phyloP scores from a whole-genome alignment of 352 stramenopile genomes.

The Pythium guiyangense region DNA sequence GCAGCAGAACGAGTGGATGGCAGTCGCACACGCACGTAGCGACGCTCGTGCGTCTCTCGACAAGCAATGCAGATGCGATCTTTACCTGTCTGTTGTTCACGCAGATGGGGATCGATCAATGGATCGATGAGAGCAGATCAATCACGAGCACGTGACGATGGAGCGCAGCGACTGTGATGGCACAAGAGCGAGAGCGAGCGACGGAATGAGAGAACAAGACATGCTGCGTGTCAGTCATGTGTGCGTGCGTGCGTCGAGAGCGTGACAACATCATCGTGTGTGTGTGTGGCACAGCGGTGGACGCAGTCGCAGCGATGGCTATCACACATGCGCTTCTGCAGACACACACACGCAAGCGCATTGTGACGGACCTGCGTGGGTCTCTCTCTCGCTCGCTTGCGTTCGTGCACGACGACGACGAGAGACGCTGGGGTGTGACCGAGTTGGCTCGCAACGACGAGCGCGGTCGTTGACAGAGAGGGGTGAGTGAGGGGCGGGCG shows the following conservation, averaged over 20 bases:
- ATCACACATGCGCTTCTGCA: background rate
- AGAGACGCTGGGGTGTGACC: too few relatives aligned
- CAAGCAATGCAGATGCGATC: too few relatives aligned
- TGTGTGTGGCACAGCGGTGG: too few relatives aligned
- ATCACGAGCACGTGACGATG: constrained; percentile 9
- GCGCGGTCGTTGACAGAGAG: background rate
- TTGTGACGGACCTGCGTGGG: background rate
- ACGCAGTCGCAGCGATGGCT: too few relatives aligned
- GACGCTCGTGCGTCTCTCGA: too few relatives aligned
- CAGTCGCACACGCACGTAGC: too few relatives aligned
- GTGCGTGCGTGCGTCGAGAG: background rate
- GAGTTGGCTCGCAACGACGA: background rate
- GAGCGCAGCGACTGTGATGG: background rate
- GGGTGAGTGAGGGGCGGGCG: background rate
- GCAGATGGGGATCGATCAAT: constrained; percentile 17
- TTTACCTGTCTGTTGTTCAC: background rate
- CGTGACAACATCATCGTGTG: too few relatives aligned
- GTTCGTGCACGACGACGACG: too few relatives aligned
- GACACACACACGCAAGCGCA: background rate
- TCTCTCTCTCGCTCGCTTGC: background rate
- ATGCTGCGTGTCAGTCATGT: background rate
- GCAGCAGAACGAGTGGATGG: too few relatives aligned
- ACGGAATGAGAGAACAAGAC: background rate
- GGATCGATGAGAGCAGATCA: constrained; percentile 16
- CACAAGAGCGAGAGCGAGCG: background rate